Evolutionary conservation across 1,284 basidiomycete species (phyloP).

Genomic region (Trametes hirsuta): DNA sequence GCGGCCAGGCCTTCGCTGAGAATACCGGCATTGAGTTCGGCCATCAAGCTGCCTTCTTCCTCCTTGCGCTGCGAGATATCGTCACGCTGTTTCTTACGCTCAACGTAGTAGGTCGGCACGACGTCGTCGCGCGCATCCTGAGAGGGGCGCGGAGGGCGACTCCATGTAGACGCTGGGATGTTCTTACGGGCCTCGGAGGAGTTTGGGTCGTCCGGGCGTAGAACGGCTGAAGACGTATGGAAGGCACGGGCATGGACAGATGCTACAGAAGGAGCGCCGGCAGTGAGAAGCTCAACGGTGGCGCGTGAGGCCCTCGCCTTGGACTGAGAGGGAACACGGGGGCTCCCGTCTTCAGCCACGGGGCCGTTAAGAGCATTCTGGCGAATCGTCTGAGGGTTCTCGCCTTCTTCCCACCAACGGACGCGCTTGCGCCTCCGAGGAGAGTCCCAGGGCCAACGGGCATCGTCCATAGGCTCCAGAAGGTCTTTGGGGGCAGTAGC

Average conservation of each 20-base stretch:
- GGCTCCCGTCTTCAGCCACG: not conserved
- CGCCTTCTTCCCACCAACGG: constrained; percentile 35
- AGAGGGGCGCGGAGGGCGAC: constrained; percentile 31
- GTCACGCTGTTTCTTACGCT: constrained; percentile 39
- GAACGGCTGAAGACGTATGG: constrained; percentile 32
- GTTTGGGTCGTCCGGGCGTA: not conserved
- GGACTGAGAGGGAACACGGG: no score
- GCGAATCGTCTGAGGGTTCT: constrained; percentile 12
- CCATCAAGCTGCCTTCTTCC: constrained; percentile 39
- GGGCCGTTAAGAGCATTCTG: not conserved
- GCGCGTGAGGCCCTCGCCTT: not conserved
- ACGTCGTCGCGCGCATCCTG: constrained; percentile 36
- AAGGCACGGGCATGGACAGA: constrained; percentile 29
- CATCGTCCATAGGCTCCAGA: constrained; percentile 42
- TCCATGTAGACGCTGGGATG: constrained; percentile 30
- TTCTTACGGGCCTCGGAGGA: constrained; percentile 23
- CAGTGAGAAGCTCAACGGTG: constrained; percentile 10
- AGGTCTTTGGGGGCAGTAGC: constrained; percentile 14
- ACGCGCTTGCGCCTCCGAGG: constrained; percentile 18
- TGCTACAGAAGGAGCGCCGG: not conserved
- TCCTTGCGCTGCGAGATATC: constrained; percentile 38
- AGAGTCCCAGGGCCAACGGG: constrained; percentile 40
- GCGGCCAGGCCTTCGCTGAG: constrained; percentile 39
- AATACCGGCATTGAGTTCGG: constrained; percentile 38
- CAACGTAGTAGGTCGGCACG: constrained; percentile 38